Base-by-base conservation (phyloP, 2,329 filamentous ascomycete genomes). In the Knoxdaviesia capensis region DNA sequence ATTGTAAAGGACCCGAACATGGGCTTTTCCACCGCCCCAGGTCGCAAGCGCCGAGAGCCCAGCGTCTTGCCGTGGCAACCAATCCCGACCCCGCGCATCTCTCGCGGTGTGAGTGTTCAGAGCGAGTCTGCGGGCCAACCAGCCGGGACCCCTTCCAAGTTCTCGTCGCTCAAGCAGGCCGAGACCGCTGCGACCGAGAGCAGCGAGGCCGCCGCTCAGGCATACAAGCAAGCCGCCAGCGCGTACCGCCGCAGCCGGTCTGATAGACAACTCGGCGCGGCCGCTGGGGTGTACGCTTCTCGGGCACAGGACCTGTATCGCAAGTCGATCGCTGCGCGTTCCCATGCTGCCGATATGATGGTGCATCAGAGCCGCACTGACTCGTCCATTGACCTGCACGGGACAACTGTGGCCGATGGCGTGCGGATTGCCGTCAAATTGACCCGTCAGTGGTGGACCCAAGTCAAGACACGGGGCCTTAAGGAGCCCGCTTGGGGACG, bases 351-450 rank as follows among this genome's bases (percentile, higher is more conserved):
- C 1, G 80, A 90, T 51, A 59, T 69, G 0, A 65, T 79, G 4
- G 87, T 88, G 1, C 66, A 76, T 7, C 54, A 60, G 7, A 79
- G 86, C 53, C 87, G 82, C 41, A 68, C 66, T 0, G 45, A 55
- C 1, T 64, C 59, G 1, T 62, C 67, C 20, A 64, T 92, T 6
- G 88, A 96, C 56, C 63, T 96, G 30, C 88, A 96, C 55, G 84
- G 85, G 5, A 74, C 94, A 5, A 76, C 69, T 38, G 86, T 94
- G 1, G 65, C 75, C 40, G 82, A 93, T 55, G 88, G 81, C 1
- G 75, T 86, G 31, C 68, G 82, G 3, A 94, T 94, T 48, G 77
- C 82, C 1, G 68, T 71, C 31, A 67, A 76, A 39, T 69, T 68
- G 34, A 78, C 81, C 0, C 65, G 70, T 48, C 55, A 54, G 7